Percentiles rank a stretch among this genome's conserved stretches.
phyloP scores from a whole-genome alignment of 1,139 yeast species.

The Saccharomyces hybrid region DNA sequence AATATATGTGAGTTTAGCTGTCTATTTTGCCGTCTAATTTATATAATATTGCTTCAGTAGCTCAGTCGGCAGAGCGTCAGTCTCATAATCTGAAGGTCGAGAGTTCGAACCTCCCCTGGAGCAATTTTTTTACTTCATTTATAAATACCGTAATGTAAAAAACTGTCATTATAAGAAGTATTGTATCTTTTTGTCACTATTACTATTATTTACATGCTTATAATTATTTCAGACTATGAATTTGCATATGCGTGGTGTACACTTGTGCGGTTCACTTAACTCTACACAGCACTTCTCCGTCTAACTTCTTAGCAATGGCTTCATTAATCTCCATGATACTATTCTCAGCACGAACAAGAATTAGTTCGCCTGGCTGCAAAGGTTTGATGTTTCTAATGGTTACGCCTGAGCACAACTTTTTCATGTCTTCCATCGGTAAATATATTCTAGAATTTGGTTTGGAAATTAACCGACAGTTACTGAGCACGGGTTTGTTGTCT shows the following conservation, averaged over 20 bases:
- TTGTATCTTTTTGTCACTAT: too few relatives aligned
- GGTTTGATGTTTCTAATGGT: conserved; percentile 71
- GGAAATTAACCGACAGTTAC: conserved; percentile 64
- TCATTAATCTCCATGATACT: conserved; percentile 69
- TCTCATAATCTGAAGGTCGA: conserved; percentile 40
- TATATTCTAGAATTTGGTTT: conserved; percentile 76
- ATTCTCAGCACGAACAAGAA: conserved; percentile 52
- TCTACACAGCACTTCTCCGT: conserved; percentile 79
- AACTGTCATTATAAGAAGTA: not conserved
- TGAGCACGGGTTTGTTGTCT: conserved; percentile 67
- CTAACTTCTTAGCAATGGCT: conserved; percentile 65
- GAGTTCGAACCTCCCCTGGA: conserved; percentile 46
- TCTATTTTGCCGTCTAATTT: too few relatives aligned
- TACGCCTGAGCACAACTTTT: conserved; percentile 67
- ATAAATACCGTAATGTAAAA: too few relatives aligned
- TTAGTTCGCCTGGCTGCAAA: conserved; percentile 81
- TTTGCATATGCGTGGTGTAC: too few relatives aligned
- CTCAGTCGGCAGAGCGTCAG: conserved; percentile 41
- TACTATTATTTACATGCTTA: not conserved
- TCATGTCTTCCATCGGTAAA: conserved; percentile 56
- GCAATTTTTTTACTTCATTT: conserved; percentile 26
- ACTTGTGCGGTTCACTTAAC: conserved; percentile 34
- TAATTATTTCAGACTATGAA: not conserved
- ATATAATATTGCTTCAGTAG: conserved; percentile 29
- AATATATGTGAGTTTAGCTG: too few relatives aligned